Evolutionary conservation across 768 basidiomycete genomes (phyloP).

Genomic region (Boletellus emodensis): DNA sequence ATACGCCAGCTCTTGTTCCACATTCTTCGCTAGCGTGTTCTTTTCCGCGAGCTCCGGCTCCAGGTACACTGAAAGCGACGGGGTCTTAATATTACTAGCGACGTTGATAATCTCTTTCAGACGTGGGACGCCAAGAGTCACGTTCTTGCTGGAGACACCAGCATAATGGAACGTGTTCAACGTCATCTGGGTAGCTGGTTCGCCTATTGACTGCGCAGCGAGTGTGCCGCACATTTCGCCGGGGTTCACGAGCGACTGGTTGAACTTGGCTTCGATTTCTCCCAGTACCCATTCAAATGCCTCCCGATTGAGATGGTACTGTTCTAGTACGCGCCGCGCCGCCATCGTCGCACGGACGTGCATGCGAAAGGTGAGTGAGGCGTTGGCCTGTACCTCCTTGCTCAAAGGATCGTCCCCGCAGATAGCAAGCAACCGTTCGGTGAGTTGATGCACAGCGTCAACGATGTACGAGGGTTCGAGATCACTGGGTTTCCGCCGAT

Average conservation of each 20-base stretch:
- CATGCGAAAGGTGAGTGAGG: conserved; percentile 90
- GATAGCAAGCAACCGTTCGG: conserved; percentile 77
- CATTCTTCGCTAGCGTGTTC: conserved; percentile 69
- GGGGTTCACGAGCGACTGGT: conserved; percentile 85
- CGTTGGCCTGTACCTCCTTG: conserved; percentile 77
- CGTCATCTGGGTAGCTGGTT: conserved; percentile 99
- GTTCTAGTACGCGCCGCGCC: conserved; percentile 80
- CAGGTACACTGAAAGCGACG: conserved; percentile 90
- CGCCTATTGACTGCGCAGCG: conserved; percentile 97
- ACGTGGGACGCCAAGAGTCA: conserved; percentile 98
- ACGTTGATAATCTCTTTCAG: conserved; percentile 99
- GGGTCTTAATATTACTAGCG: conserved; percentile 97
- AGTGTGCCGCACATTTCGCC: conserved; percentile 99
- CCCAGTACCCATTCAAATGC: conserved; percentile 98
- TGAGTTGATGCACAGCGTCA: conserved; percentile 70
- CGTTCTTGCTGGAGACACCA: conserved; percentile 99
- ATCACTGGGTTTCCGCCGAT: conserved; percentile 89
- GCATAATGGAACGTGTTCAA: conserved; percentile 99
- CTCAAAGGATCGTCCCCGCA: conserved; percentile 79
- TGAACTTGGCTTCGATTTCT: conserved; percentile 95
- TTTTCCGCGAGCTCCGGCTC: conserved; percentile 64
- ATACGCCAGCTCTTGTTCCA: conserved; percentile 90
- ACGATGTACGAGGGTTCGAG: conserved; percentile 86
- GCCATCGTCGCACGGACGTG: conserved; percentile 89
- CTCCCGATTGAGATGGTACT: conserved; percentile 82